These are phyloP conservation scores for Tuber indicum DNA, from an alignment of 495 filamentous ascomycete species.

Conservation along the genomic window DNA sequence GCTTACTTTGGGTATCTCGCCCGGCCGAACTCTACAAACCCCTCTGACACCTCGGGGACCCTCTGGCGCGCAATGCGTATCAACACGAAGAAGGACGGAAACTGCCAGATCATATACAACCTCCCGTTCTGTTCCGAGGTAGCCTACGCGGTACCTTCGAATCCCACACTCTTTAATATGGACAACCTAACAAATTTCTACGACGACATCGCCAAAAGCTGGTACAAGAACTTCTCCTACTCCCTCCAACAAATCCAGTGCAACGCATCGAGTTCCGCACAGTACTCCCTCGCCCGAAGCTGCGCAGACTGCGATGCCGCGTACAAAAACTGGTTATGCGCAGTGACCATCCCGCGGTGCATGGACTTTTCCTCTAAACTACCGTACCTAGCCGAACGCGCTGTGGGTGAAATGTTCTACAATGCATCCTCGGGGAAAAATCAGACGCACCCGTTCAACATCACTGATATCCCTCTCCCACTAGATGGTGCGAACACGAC, in stretches of 20 bases:
- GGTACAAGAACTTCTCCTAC: slow-evolving; percentile 71
- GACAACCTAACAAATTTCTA: slow-evolving; percentile 58
- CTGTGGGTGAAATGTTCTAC: slow-evolving; percentile 59
- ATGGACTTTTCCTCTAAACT: slow-evolving; percentile 61
- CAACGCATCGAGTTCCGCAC: slow-evolving; percentile 55
- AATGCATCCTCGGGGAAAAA: slow-evolving; percentile 53
- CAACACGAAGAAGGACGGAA: slow-evolving; percentile 63
- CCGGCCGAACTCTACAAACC: slow-evolving; percentile 50
- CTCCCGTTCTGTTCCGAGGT: slow-evolving; percentile 77
- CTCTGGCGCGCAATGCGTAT: slow-evolving; percentile 64
- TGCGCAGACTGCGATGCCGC: slow-evolving; percentile 70
- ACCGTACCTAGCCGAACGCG: slow-evolving; percentile 59
- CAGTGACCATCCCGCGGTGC: slow-evolving; percentile 86
- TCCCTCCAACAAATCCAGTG: slow-evolving; percentile 79
- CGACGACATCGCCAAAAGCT: slow-evolving; percentile 54
- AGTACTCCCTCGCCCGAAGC: slow-evolving; percentile 70
- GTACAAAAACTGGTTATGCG: slow-evolving; percentile 92
- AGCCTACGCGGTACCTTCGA: slow-evolving; percentile 83
- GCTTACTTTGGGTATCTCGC: slow-evolving; percentile 67
- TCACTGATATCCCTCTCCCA: slow-evolving; percentile 35
- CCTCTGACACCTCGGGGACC: slow-evolving; percentile 52
- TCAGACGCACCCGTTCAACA: slow-evolving; percentile 29
- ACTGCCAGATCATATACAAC: slow-evolving; percentile 78
- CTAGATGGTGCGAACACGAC: slow-evolving; percentile 35
- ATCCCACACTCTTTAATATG: slow-evolving; percentile 53